phyloP scores from a whole-genome alignment of 2,329 filamentous ascomycete species.

The Penicillium sp. region DNA sequence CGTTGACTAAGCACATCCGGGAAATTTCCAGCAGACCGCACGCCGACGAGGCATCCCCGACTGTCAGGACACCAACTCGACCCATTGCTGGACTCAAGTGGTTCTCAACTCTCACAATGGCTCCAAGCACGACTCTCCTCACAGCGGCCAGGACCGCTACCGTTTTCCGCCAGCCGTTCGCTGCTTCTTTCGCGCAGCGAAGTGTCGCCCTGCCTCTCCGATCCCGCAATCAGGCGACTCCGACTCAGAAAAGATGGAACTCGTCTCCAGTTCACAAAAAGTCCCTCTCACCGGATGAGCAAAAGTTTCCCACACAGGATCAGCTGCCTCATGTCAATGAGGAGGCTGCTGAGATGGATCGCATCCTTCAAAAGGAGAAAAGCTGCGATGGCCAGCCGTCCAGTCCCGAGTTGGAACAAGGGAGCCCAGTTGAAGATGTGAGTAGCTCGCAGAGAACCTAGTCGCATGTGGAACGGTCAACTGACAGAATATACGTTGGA shows the following conservation, averaged over 20 bases:
- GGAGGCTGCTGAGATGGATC: slow-evolving; percentile 56
- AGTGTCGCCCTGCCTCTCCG: slow-evolving; percentile 20
- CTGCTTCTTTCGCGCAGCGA: slow-evolving; percentile 17
- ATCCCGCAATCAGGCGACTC: slow-evolving; percentile 13
- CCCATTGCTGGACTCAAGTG: not conserved
- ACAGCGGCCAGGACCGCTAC: slow-evolving; percentile 28
- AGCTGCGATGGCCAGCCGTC: slow-evolving; percentile 39
- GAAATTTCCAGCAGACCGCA: slow-evolving; percentile 18
- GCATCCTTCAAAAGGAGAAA: slow-evolving; percentile 47
- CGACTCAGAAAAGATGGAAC: slow-evolving; percentile 28
- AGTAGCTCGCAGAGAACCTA: slow-evolving; percentile 10
- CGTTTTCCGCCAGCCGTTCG: slow-evolving; percentile 28
- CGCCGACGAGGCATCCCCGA: slow-evolving; percentile 9
- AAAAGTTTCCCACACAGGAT: slow-evolving; percentile 47
- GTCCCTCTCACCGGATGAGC: slow-evolving; percentile 21
- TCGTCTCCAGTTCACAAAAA: slow-evolving; percentile 30
- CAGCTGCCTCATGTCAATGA: slow-evolving; percentile 56
- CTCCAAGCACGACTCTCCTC: slow-evolving; percentile 50
- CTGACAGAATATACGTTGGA: too few species aligned
- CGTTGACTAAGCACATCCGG: slow-evolving; percentile 17
- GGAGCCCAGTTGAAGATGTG: slow-evolving; percentile 62
- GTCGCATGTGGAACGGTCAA: too few species aligned
- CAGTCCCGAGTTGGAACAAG: slow-evolving; percentile 57
- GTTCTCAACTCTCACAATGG: slow-evolving; percentile 39
- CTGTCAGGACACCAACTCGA: slow-evolving; percentile 5